phyloP scores from a whole-genome alignment of 768 basidiomycete species.

The Boletellus emodensis region DNA sequence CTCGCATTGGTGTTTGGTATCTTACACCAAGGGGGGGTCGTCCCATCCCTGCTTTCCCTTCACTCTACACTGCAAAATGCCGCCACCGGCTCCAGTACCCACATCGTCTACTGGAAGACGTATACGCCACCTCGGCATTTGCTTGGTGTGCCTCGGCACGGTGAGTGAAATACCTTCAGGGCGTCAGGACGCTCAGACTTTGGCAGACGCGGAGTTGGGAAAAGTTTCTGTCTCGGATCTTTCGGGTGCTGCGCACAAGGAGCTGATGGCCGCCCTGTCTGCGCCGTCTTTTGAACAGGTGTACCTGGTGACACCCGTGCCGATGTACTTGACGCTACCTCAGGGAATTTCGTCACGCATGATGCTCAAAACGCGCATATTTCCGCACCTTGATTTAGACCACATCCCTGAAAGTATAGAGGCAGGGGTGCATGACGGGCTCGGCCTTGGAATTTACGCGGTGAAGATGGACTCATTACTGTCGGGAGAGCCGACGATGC shows the following conservation, averaged over 20 bases:
- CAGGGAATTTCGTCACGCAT: constrained; percentile 20
- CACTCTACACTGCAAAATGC: constrained; percentile 21
- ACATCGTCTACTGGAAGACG: constrained; percentile 38
- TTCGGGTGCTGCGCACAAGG: constrained; percentile 22
- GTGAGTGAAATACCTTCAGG: constrained; percentile 10
- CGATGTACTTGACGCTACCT: constrained; percentile 23
- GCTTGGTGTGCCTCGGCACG: constrained; percentile 25
- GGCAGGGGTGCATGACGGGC: constrained; percentile 26
- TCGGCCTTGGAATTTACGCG: constrained; percentile 33
- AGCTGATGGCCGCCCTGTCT: constrained; percentile 16
- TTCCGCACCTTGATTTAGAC: constrained; percentile 38
- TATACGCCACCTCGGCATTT: constrained; percentile 39
- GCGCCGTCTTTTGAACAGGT: constrained; percentile 3
- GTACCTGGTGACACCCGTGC: constrained; percentile 32
- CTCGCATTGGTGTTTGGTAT: constrained; percentile 35
- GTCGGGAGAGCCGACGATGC: background rate
- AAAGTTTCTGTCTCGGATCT: constrained; percentile 28
- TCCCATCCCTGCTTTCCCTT: constrained; percentile 35
- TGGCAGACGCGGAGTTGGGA: constrained; percentile 23
- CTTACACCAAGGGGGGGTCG: constrained; percentile 40
- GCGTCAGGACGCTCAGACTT: background rate
- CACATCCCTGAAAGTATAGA: constrained; percentile 31
- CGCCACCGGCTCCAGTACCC: constrained; percentile 1
- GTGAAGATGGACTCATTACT: constrained; percentile 10
- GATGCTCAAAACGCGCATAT: constrained; percentile 22